Evolutionary conservation across 768 basidiomycete genomes (phyloP), one percentile per base, ranked within the genome.

Genomic region (Xerocomus brunneocitrinus): DNA sequence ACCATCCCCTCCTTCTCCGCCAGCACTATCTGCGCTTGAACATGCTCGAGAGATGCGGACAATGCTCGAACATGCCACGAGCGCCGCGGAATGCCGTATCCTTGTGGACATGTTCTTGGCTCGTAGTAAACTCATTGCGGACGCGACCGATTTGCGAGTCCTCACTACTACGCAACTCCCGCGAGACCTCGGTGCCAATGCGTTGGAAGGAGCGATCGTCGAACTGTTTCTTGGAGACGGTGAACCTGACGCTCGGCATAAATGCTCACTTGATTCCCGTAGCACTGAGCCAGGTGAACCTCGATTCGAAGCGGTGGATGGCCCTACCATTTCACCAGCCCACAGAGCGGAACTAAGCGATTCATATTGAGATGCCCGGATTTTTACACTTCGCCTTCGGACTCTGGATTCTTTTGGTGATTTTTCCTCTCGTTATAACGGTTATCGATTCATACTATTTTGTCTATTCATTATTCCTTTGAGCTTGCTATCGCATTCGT

Each of bases 101-200:
- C 83, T 95, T 52, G 76, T 92, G 28, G 86, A 91, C 57, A 88
- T 91, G 75, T 87, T 89, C 71, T 73, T 95, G 53, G 77, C 82
- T 12, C 83, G 82, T 58, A 77, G 77, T 49, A 82, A 81, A 16
- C 76, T 76, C 41, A 49, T 70, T 10, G 22, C 65, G 22, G 71
- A 73, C 31, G 56, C 66, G 25, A 64, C 71, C 62, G 44, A 57
- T 39, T 49, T 50, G 22, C 67, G 67, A 30, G 63, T 65, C 10
- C 65, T 67, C 42, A 59, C 73, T 12, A 64, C 68, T 48, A 67
- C 73, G 24, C 66, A 74, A 25, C 64, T 73, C 8, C 68, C 73
- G 35, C 74, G 67, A 42, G 70, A 76, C 50, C 41, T 62, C 44
- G 32, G 48, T 41, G 22, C 46, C 55, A 47, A 28, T 50, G 53